Evolutionary conservation across 805 yeast species (phyloP), one percentile per base, ranked within the genome.

Genomic region (Saturnispora bothae): DNA sequence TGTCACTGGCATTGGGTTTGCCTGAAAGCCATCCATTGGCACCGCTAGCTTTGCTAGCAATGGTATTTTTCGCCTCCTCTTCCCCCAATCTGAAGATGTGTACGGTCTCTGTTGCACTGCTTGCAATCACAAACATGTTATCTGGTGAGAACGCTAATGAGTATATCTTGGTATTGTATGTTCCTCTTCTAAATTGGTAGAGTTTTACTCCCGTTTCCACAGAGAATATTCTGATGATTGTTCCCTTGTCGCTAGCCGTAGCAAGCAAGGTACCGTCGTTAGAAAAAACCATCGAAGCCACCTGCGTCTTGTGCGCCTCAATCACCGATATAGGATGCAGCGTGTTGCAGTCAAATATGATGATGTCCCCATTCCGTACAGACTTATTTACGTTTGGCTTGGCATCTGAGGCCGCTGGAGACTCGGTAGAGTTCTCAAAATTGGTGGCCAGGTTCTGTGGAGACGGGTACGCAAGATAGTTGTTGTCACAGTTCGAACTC

Each of bases 171-270:
- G 97, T 82, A 3, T 94, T 94, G 54, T 89, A 89, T 2, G 92
- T 78, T 2, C 95, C 95, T 50, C 95, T 65, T 46, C 95, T 66
- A 58, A 83, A 84, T 59, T 85, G 92, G 43, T 71, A 78, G 21
- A 84, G 60, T 48, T 78, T 78, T 20, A 68, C 63, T 0, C 94
- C 94, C 0, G 80, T 71, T 4, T 75, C 73, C 1, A 88, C 82
- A 14, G 80, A 68, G 52, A 89, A 92, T 5, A 92, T 79, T 34
- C 97, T 63, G 3, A 89, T 74, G 28, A 92, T 77, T 0, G 97
- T 88, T 3, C 98, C 98, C 53, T 84, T 84, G 40, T 74, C 82
- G 2, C 95, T 84, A 9, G 96, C 94, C 0, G 96, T 85, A 1
- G 96, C 96, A 35, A 89, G 65, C 44, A 86, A 62, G 1, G 78